phyloP scores from a whole-genome alignment of 805 yeast genomes.

The Schwanniomyces polymorphus region DNA sequence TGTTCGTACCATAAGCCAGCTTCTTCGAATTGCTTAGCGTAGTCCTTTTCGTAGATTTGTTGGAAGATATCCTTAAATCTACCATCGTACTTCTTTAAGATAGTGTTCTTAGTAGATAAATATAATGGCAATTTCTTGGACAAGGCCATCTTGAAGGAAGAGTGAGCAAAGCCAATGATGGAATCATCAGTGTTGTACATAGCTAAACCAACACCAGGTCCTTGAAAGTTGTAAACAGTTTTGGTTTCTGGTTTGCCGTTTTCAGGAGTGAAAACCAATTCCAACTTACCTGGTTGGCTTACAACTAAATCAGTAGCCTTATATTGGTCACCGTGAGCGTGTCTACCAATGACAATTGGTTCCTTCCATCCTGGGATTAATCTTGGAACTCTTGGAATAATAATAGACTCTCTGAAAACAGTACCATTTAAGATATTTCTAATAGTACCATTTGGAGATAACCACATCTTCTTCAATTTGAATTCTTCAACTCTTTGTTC shows the following conservation, averaged over 20 bases:
- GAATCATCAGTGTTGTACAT: conserved; percentile 85
- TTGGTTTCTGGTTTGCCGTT: conserved; percentile 49
- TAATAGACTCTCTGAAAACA: conserved; percentile 82
- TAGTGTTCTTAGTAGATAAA: conserved; percentile 77
- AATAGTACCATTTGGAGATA: conserved; percentile 82
- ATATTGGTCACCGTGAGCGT: conserved; percentile 83
- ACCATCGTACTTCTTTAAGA: conserved; percentile 80
- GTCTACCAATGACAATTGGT: conserved; percentile 84
- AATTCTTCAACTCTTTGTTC: conserved; percentile 78
- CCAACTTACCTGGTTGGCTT: conserved; percentile 65
- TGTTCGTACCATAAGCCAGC: conserved; percentile 74
- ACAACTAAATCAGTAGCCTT: conserved; percentile 75
- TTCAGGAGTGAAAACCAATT: conserved; percentile 65
- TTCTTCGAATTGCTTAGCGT: conserved; percentile 56
- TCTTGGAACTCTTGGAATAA: conserved; percentile 75
- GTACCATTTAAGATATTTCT: conserved; percentile 82
- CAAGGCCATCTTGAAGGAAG: conserved; percentile 75
- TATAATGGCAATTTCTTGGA: conserved; percentile 62
- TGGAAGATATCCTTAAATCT: conserved; percentile 79
- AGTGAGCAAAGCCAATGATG: conserved; percentile 74
- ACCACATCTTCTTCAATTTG: conserved; percentile 76
- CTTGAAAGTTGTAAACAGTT: conserved; percentile 62
- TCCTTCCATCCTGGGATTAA: conserved; percentile 78
- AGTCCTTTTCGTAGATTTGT: conserved; percentile 58
- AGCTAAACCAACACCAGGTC: conserved; percentile 73